Conservation (phyloP, 2,329 filamentous ascomycete species). For the Rachicladosporium sp. region DNA sequence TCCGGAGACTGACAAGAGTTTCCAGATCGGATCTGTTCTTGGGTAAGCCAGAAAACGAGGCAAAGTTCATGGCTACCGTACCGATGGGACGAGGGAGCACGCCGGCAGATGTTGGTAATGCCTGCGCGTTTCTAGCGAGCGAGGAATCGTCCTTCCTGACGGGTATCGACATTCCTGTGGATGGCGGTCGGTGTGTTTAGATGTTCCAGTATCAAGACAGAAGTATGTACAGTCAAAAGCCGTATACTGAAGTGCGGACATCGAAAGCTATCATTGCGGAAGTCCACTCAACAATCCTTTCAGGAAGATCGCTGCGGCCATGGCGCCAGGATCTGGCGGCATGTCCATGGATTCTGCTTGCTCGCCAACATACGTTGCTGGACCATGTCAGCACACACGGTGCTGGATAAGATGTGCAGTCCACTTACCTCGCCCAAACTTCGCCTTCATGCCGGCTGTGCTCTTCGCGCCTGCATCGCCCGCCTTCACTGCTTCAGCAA, state of each 20-base stretch:
- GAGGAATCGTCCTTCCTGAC: slow-evolving; percentile 62
- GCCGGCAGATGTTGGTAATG: slow-evolving; percentile 58
- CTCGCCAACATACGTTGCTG: slow-evolving; percentile 25
- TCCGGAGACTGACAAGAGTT: no score
- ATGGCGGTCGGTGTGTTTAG: slow-evolving; percentile 39
- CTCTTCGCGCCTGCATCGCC: slow-evolving; percentile 21
- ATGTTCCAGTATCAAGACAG: no score
- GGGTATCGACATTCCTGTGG: slow-evolving; percentile 56
- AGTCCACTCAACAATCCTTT: slow-evolving; percentile 9
- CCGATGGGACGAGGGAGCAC: slow-evolving; percentile 44
- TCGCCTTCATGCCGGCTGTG: slow-evolving; percentile 25
- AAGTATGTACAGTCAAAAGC: no score
- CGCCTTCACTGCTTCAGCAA: slow-evolving; percentile 20
- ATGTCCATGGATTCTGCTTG: slow-evolving; percentile 13
- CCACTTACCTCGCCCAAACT: slow-evolving; percentile 22
- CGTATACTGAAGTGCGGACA: no score
- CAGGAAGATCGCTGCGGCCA: slow-evolving; percentile 24
- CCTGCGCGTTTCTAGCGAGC: slow-evolving; percentile 56
- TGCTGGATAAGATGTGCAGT: neutral
- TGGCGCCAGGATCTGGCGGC: slow-evolving; percentile 27
- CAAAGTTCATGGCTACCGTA: slow-evolving; percentile 42
- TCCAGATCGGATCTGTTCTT: slow-evolving; percentile 32
- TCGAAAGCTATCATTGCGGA: no score
- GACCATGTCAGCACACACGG: neutral
- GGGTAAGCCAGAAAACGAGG: slow-evolving; percentile 49